Evolutionary conservation across 1,284 basidiomycete species (phyloP).

Genomic region (Leccinum huronense): DNA sequence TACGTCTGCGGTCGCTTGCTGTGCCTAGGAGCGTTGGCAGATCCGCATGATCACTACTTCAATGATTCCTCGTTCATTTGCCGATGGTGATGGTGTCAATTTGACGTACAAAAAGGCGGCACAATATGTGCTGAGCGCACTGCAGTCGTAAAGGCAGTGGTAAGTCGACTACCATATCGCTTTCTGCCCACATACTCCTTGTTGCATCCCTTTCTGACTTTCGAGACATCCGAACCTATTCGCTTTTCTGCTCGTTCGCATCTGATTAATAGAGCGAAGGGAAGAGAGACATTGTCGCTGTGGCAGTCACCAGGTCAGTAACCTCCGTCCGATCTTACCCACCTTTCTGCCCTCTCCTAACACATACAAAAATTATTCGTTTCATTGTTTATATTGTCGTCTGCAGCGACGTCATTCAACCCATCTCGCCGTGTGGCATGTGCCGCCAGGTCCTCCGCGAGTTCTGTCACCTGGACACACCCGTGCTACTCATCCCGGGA

Average conservation of each 20-base stretch:
- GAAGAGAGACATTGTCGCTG: slow-evolving; percentile 58
- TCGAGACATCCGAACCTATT: background rate
- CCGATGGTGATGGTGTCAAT: background rate
- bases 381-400: background rate
- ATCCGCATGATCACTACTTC: background rate
- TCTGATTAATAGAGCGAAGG: slow-evolving; percentile 67
- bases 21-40: background rate
- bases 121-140: slow-evolving; percentile 89
- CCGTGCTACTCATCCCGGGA: slow-evolving; percentile 73
- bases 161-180: slow-evolving; percentile 31
- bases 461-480: slow-evolving; percentile 76
- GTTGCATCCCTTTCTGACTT: background rate
- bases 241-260: background rate
- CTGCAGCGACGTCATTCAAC: slow-evolving; percentile 51
- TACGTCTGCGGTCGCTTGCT: slow-evolving; percentile 31
- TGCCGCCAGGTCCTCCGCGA: slow-evolving; percentile 91
- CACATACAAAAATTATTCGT: background rate
- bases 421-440: slow-evolving; percentile 84
- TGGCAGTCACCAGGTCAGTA: slow-evolving; percentile 1
- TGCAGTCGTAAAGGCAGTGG: slow-evolving; percentile 82
- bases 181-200: background rate
- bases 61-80: background rate
- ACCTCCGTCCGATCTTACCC: background rate
- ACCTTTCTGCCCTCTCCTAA: background rate
- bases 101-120: slow-evolving; percentile 45